These are phyloP conservation scores for Fraxinus ornus DNA, from an alignment of 305 asterid genomes.

Conservation along the genomic window DNA sequence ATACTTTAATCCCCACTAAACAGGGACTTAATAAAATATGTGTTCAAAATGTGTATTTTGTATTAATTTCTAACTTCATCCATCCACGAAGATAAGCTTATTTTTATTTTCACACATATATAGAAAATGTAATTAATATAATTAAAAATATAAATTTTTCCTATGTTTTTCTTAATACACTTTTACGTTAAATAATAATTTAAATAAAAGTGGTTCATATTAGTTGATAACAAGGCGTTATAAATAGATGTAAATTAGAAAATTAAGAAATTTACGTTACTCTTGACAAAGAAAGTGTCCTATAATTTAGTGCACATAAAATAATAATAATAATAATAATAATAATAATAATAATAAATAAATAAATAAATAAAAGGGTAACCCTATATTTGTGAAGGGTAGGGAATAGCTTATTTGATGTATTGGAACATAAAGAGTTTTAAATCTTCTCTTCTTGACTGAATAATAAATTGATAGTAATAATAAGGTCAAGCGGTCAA, in stretches of 20 bases:
- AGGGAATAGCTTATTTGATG: not conserved
- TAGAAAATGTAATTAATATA: no score
- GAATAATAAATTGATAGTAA: not conserved
- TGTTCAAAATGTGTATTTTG: not conserved
- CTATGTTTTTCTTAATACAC: no score
- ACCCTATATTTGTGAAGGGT: not conserved
- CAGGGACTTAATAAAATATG: not conserved
- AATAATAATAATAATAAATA: no score
- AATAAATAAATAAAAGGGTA: no score
- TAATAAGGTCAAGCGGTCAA: not conserved
- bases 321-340: no score
- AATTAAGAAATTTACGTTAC: not conserved
- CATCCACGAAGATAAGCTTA: not conserved
- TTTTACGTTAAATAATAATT: no score
- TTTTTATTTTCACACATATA: no score
- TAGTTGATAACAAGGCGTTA: no score
- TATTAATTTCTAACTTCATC: not conserved
- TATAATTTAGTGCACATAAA: not conserved
- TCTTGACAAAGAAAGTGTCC: not conserved
- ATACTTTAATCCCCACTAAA: not conserved
- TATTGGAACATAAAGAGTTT: no score
- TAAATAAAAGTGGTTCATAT: no score
- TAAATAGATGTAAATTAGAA: not conserved
- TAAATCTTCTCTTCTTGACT: not conserved
- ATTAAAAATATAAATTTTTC: no score